Evolutionary conservation across 1,284 basidiomycete species (phyloP).

Genomic region (Prillingera fragicola): DNA sequence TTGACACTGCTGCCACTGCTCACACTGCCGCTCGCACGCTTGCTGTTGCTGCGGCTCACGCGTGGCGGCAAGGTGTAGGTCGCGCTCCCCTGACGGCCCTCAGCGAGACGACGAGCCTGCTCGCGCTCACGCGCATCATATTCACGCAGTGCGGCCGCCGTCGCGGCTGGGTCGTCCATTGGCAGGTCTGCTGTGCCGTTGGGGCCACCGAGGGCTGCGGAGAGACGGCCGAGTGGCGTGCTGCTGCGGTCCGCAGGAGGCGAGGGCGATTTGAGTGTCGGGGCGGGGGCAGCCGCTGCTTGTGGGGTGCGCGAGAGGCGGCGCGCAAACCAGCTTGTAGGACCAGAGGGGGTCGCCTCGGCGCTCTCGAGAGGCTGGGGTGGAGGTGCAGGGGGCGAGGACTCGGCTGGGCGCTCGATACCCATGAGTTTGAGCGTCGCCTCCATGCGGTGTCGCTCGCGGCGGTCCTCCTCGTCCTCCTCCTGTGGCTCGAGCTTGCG

Average conservation of each 20-base stretch:
- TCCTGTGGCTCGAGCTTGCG: constrained; percentile 55
- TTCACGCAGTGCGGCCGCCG: constrained; percentile 24
- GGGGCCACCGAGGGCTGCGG: constrained; percentile 17
- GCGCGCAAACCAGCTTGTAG: constrained; percentile 9
- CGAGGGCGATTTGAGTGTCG: not conserved
- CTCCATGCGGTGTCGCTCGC: constrained; percentile 73
- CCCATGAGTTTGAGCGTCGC: constrained; percentile 91
- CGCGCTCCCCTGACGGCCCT: constrained; percentile 17
- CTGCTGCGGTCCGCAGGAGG: not conserved
- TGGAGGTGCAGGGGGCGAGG: not conserved
- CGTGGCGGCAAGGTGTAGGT: constrained; percentile 31
- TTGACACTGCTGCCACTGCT: not conserved
- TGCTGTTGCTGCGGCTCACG: constrained; percentile 4
- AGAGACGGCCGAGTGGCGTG: constrained; percentile 24
- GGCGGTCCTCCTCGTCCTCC: constrained; percentile 81
- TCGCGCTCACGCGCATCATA: constrained; percentile 34
- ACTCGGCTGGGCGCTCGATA: constrained; percentile 52
- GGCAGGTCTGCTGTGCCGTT: too few relatives aligned
- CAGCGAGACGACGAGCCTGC: constrained; percentile 23
- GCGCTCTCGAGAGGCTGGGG: not conserved
- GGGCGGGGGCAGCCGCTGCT: not conserved
- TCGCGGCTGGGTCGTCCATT: constrained; percentile 6
- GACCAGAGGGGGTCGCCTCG: not conserved
- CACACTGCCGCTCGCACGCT: not conserved
- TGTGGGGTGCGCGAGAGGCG: constrained; percentile 9